Percentiles rank a stretch among this genome's conserved stretches.
These are phyloP conservation scores for Nakazawaea molendinolei DNA, from an alignment of 805 yeast genomes.

Conservation along the genomic window DNA sequence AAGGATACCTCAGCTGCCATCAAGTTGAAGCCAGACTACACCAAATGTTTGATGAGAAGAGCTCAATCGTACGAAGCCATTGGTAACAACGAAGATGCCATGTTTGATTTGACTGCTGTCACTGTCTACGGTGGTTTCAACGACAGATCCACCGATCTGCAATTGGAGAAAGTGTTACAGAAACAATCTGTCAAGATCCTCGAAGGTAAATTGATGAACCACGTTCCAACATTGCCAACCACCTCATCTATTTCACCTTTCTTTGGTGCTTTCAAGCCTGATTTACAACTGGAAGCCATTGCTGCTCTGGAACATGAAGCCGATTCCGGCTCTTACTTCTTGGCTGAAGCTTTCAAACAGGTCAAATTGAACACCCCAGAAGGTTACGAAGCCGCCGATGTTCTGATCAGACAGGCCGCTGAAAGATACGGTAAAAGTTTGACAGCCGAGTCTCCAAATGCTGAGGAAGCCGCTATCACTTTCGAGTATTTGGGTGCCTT, in stretches of 20 bases:
- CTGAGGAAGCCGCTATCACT: slow-evolving; percentile 58
- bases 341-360: slow-evolving; percentile 59
- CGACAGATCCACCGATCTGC: slow-evolving; percentile 68
- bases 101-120: slow-evolving; percentile 86
- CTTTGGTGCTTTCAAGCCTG: slow-evolving; percentile 75
- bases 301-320: slow-evolving; percentile 41
- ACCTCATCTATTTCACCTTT: slow-evolving; percentile 80
- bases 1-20: slow-evolving; percentile 86
- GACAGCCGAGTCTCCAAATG: slow-evolving; percentile 29
- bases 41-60: slow-evolving; percentile 88
- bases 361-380: slow-evolving; percentile 40
- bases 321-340: slow-evolving; percentile 56
- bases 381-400: slow-evolving; percentile 57
- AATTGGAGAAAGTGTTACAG: slow-evolving; percentile 81
- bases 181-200: slow-evolving; percentile 72
- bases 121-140: slow-evolving; percentile 80
- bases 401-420: slow-evolving; percentile 53
- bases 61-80: slow-evolving; percentile 86
- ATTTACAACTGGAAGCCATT: slow-evolving; percentile 41
- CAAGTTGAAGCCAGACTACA: slow-evolving; percentile 79
- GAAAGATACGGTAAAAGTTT: slow-evolving; percentile 28
- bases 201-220: slow-evolving; percentile 47
- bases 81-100: slow-evolving; percentile 74
- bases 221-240: slow-evolving; percentile 62
- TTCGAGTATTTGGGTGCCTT: slow-evolving; percentile 80